Conservation (phyloP, 2,329 filamentous ascomycete genomes). For the Ilyonectria mors-panacis region DNA sequence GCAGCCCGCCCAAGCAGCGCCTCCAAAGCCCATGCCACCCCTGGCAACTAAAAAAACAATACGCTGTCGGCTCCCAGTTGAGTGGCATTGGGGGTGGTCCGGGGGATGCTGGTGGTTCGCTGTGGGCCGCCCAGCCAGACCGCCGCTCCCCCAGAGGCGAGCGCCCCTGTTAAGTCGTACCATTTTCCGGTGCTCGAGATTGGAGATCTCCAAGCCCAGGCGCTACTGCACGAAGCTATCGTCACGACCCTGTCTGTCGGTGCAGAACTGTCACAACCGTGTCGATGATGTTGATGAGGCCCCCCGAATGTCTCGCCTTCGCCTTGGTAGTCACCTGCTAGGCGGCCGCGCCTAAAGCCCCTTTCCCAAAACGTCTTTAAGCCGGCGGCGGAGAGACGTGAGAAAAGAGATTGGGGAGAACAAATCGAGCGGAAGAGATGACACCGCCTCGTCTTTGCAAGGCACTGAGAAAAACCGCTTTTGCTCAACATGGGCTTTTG, state of each 20-base stretch:
- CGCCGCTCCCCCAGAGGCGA: conserved; percentile 42
- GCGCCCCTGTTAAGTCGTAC: conserved; percentile 45
- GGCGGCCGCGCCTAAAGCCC: conserved; percentile 16
- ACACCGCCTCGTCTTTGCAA: conserved; percentile 10
- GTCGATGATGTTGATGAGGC: conserved; percentile 25
- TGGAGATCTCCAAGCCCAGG: conserved; percentile 48
- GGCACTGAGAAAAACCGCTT: conserved; percentile 27
- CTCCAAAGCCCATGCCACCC: conserved; percentile 24
- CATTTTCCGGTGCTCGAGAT: conserved; percentile 48
- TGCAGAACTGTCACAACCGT: conserved; percentile 38
- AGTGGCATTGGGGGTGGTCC: conserved; percentile 41
- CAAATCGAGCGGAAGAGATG: conserved; percentile 12
- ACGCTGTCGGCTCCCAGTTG: conserved; percentile 33
- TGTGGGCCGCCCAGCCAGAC: conserved; percentile 41
- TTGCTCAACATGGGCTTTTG: conserved; percentile 41
- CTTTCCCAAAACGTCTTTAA: conserved; percentile 9
- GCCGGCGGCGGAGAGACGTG: background rate
- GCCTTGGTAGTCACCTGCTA: conserved; percentile 8
- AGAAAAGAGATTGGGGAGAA: conserved; percentile 13
- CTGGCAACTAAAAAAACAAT: conserved; percentile 19
- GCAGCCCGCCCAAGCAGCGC: conserved; percentile 18
- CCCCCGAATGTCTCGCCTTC: conserved; percentile 36
- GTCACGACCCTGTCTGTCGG: conserved; percentile 44
- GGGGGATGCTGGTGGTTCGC: conserved; percentile 37
- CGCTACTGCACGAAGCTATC: conserved; percentile 47